These are phyloP conservation scores for Penicillium verrucosum DNA, from an alignment of 2,329 filamentous ascomycete species.

Conservation along the genomic window DNA sequence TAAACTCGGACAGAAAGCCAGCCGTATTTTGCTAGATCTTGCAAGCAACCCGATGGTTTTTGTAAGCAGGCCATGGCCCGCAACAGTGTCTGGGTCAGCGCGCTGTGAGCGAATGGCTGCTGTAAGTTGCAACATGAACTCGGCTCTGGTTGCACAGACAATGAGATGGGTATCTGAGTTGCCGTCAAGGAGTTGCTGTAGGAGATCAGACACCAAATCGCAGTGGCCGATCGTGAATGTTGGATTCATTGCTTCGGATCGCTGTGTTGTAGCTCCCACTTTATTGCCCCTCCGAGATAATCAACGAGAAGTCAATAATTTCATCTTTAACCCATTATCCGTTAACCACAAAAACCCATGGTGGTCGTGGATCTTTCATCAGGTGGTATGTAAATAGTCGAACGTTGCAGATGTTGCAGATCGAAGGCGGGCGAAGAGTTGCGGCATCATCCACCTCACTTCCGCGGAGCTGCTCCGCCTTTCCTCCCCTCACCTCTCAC, in stretches of 20 bases:
- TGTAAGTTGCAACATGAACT: conserved; percentile 62
- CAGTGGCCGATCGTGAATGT: conserved; percentile 43
- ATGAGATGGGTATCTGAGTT: conserved; percentile 62
- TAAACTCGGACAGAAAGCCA: conserved; percentile 72
- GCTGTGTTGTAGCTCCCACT: neutral
- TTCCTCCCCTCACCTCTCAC: conserved; percentile 20
- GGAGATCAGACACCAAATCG: conserved; percentile 53
- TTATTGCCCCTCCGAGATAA: neutral
- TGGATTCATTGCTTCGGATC: conserved; percentile 14
- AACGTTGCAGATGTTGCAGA: conserved; percentile 6
- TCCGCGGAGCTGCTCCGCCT: conserved; percentile 21
- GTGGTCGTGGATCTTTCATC: neutral
- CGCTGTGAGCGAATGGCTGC: conserved; percentile 43
- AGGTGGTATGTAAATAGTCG: neutral
- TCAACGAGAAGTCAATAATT: neutral
- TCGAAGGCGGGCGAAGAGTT: conserved; percentile 4
- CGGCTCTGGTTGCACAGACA: conserved; percentile 63
- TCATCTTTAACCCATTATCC: neutral
- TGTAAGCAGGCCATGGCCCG: conserved; percentile 50
- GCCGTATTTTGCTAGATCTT: conserved; percentile 63
- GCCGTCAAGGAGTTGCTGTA: conserved; percentile 61
- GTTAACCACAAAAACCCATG: neutral
- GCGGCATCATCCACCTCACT: conserved; percentile 8
- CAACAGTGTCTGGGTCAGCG: conserved; percentile 8
- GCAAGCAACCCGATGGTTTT: conserved; percentile 68